Evolutionary conservation across 352 stramenopile genomes (phyloP).

Genomic region (Globisporangium viniferum): DNA sequence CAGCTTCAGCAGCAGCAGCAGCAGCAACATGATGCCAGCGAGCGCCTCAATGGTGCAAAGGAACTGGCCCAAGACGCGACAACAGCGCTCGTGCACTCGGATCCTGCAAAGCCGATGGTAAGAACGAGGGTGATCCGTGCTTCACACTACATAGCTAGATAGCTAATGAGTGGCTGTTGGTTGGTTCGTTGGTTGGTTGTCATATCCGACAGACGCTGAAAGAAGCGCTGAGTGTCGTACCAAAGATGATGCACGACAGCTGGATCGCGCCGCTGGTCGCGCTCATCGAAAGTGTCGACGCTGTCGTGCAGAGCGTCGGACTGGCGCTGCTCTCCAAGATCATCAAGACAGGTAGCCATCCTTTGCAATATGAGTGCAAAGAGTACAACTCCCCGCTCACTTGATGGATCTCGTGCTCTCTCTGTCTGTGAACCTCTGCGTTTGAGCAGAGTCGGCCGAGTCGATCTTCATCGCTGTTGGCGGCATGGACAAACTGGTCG

Average conservation of each 20-base stretch:
- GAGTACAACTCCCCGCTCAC: neutral
- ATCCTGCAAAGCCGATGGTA: conserved; percentile 26
- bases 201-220: conserved; percentile 26
- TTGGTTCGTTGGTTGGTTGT: conserved; percentile 1
- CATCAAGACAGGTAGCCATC: conserved; percentile 37
- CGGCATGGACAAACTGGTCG: conserved; percentile 51
- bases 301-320: conserved; percentile 38
- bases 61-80: no score
- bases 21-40: neutral
- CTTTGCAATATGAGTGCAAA: neutral
- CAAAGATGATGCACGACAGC: conserved; percentile 53
- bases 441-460: conserved; percentile 31
- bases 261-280: conserved; percentile 67
- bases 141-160: neutral
- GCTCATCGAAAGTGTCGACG: conserved; percentile 47
- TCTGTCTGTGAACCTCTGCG: neutral
- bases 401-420: neutral
- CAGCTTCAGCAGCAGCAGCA: conserved; percentile 9
- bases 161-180: neutral
- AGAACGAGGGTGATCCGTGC: neutral
- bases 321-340: conserved; percentile 55
- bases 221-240: conserved; percentile 48
- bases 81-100: neutral
- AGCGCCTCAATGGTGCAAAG: neutral
- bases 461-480: conserved; percentile 46